These are phyloP conservation scores for Pleurotus sapidus DNA, from an alignment of 768 basidiomycete species.

Conservation along the genomic window DNA sequence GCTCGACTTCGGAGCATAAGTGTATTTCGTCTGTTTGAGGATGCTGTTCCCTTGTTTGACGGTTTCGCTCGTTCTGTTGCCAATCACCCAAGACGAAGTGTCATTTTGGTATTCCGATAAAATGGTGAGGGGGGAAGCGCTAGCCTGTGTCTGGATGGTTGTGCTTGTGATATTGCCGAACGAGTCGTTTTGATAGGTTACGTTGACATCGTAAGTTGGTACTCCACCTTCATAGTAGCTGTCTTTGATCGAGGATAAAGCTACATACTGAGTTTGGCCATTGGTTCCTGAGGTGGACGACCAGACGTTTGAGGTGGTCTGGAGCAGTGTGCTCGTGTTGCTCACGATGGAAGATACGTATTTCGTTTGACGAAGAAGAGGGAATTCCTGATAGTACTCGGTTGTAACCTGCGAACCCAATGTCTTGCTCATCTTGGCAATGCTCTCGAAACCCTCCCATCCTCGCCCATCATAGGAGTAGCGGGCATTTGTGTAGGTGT, in stretches of 20 bases:
- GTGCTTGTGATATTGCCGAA: constrained; percentile 3
- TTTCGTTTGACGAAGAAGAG: neutral
- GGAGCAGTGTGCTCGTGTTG: neutral
- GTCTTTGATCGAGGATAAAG: neutral
- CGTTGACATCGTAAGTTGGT: neutral
- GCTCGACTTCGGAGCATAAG: neutral
- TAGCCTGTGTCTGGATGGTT: neutral
- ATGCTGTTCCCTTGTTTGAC: neutral
- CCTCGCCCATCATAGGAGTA: constrained; percentile 2
- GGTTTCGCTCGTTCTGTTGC: neutral
- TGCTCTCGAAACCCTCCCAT: constrained; percentile 3
- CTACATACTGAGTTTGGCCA: neutral
- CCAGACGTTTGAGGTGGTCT: neutral
- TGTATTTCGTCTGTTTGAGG: neutral
- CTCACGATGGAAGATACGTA: neutral
- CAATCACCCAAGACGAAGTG: constrained; percentile 1
- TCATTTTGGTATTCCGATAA: neutral
- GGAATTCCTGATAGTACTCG: constrained; percentile 1
- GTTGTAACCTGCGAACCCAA: neutral
- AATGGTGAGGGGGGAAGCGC: neutral
- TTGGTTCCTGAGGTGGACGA: neutral
- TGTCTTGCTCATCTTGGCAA: neutral
- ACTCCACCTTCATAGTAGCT: neutral
- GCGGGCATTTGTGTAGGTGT: constrained; percentile 1
- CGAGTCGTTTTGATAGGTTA: neutral